Evolutionary conservation across 2,329 filamentous ascomycete species (phyloP), one percentile per base, ranked within the genome.

Genomic region (Botryosphaeria dothidea): DNA sequence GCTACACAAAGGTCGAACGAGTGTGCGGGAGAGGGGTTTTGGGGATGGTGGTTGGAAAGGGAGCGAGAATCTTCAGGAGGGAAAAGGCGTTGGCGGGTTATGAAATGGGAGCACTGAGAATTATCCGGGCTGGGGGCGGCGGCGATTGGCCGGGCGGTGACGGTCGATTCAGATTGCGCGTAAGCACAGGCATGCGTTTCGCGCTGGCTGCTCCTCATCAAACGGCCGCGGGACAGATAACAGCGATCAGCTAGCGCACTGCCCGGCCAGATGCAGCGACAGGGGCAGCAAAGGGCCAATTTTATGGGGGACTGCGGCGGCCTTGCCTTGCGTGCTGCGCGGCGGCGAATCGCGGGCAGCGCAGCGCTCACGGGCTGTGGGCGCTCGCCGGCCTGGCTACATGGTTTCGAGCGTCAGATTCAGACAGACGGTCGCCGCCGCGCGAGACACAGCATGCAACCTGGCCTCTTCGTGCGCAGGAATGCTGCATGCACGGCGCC

Each of bases 1-100:
- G 66, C 46, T 57, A 65, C 48, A 61, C 58, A 62, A 65, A 62
- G 45, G 61, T 58, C 52, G 63, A 60, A 61, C 52, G 63, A 65
- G 54, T 52, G 62, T 58, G 43, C 46, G 69, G 67, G 69, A 69
- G 67, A 67, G 67, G 65, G 64, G 66, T 62, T 58, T 66, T 71
- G 66, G 69, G 51, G 21, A 36, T 60, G 63, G 54, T 51, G 63
- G 62, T 41, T 31, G 41, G 54, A 54, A 52, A 61, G 54, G 56
- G 63, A 65, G 54, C 34, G 43, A 21, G 63, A 65, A 60, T 57
- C 36, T 57, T 64, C 62, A 64, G 62, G 62, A 64, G 51, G 36
- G 62, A 48, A 36, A 45, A 58, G 62, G 36, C 38, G 38, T 62
- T 64, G 62, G 41, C 31, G 62, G 49, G 61, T 64, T 64, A 64